phyloP scores from a whole-genome alignment of 2,329 filamentous ascomycete genomes.

The Mycocentrospora acerina region DNA sequence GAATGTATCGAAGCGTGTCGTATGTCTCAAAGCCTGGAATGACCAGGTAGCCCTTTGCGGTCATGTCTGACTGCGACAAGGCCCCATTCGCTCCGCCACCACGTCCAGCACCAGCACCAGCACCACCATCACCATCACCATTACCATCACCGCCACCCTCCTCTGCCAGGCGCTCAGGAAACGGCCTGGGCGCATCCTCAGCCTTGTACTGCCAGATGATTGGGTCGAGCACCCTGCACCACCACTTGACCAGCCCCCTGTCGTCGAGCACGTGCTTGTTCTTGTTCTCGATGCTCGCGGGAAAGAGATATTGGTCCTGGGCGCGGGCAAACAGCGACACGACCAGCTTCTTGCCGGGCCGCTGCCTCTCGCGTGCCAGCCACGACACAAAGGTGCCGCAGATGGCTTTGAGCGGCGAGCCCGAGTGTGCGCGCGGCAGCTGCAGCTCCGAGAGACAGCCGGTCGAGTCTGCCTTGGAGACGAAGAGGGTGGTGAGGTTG shows the following conservation, averaged over 20 bases:
- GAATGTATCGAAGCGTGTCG: conserved; percentile 79
- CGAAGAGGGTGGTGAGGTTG: conserved; percentile 81
- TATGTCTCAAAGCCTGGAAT: conserved; percentile 83
- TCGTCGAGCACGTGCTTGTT: conserved; percentile 93
- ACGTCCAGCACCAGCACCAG: no score
- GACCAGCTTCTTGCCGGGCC: conserved; percentile 67
- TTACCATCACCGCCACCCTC: no score
- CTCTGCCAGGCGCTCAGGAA: conserved; percentile 33
- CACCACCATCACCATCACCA: no score
- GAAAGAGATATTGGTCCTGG: conserved; percentile 93
- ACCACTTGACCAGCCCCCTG: conserved; percentile 88
- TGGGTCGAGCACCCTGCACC: conserved; percentile 84
- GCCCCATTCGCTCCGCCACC: conserved; percentile 24
- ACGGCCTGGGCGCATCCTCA: conserved; percentile 42
- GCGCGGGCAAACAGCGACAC: conserved; percentile 90
- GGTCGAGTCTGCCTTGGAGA: conserved; percentile 96
- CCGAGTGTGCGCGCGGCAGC: conserved; percentile 49
- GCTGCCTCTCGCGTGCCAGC: conserved; percentile 67
- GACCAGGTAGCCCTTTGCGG: conserved; percentile 75
- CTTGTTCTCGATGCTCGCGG: conserved; percentile 80
- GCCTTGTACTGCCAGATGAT: conserved; percentile 58
- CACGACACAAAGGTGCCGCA: conserved; percentile 75
- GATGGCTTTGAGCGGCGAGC: conserved; percentile 73
- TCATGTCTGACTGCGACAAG: conserved; percentile 26
- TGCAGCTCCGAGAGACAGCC: conserved; percentile 74